Evolutionary conservation across 495 filamentous ascomycete species (phyloP).

Genomic region (Neurospora discreta): DNA sequence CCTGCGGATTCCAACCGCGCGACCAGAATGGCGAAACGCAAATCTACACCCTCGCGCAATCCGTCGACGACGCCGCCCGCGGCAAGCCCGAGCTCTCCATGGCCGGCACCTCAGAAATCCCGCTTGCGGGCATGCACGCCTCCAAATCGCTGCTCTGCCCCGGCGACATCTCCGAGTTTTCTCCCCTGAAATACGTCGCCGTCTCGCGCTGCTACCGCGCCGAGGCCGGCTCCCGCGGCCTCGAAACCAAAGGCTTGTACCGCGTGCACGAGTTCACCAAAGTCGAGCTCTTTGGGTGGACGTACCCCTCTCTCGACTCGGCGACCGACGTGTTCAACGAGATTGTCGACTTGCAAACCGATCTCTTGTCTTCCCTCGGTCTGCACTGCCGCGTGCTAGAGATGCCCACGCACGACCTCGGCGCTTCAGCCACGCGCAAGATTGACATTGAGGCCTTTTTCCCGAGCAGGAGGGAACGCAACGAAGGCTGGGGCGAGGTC

Average conservation of each 20-base stretch:
- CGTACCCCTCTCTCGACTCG: conserved; percentile 32
- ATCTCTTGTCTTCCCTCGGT: conserved; percentile 61
- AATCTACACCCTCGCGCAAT: conserved; percentile 65
- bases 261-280: conserved; percentile 99
- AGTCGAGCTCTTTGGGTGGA: conserved; percentile 94
- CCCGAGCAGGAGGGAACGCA: conserved; percentile 60
- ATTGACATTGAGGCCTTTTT: conserved; percentile 90
- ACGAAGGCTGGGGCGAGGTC: conserved; percentile 88
- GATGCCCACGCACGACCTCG: conserved; percentile 83
- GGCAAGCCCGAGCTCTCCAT: conserved; percentile 59
- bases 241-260: conserved; percentile 88
- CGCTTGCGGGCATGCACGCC: conserved; percentile 82
- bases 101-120: conserved; percentile 87
- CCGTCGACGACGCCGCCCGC: conserved; percentile 41
- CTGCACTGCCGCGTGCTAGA: conserved; percentile 85
- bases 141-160: conserved; percentile 46
- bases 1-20: conserved; percentile 87
- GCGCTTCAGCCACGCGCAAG: conserved; percentile 77
- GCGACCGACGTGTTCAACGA: conserved; percentile 60
- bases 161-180: conserved; percentile 25
- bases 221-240: conserved; percentile 81
- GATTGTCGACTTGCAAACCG: conserved; percentile 74
- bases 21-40: conserved; percentile 88
- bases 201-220: conserved; percentile 85
- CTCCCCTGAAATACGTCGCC: conserved; percentile 72